Evolutionary conservation across 2,329 filamentous ascomycete species (phyloP).

Genomic region (Pleoardoris graminearum): DNA sequence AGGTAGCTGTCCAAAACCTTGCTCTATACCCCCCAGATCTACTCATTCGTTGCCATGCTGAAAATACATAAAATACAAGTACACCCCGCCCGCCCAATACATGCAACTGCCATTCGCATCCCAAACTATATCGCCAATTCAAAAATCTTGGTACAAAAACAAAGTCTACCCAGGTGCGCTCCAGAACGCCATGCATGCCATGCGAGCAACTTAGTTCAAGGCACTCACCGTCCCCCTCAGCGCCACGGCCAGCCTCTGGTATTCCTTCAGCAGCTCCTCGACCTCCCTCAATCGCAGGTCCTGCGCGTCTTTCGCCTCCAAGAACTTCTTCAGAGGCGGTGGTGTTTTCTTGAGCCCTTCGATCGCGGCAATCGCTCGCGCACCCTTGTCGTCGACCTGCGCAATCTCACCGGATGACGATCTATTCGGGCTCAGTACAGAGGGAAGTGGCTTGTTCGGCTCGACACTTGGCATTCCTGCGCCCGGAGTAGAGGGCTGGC

Average conservation of each 20-base stretch:
- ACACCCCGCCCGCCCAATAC: too few relatives aligned
- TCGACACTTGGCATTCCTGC: slow-evolving; percentile 45
- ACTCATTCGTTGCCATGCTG: too few relatives aligned
- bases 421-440: slow-evolving; percentile 18
- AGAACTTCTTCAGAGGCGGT: slow-evolving; percentile 52
- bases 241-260: slow-evolving; percentile 50
- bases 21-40: too few relatives aligned
- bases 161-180: too few relatives aligned
- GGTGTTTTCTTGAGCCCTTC: slow-evolving; percentile 51
- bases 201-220: slow-evolving; percentile 10
- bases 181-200: not conserved
- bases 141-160: too few relatives aligned
- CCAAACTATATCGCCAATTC: too few relatives aligned
- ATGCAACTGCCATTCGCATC: too few relatives aligned
- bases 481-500: slow-evolving; percentile 46
- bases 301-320: slow-evolving; percentile 51
- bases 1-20: too few relatives aligned
- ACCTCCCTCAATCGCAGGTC: slow-evolving; percentile 54
- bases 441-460: slow-evolving; percentile 35
- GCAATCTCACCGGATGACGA: slow-evolving; percentile 26
- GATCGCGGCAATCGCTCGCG: slow-evolving; percentile 49
- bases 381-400: slow-evolving; percentile 36
- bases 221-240: slow-evolving; percentile 49
- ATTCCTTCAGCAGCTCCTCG: slow-evolving; percentile 51
- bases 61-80: too few relatives aligned